Evolutionary conservation across 176 grass and related monocot species (phyloP), one percentile per base, ranked within the genome.

Genomic region (Ensete ventricosum): DNA sequence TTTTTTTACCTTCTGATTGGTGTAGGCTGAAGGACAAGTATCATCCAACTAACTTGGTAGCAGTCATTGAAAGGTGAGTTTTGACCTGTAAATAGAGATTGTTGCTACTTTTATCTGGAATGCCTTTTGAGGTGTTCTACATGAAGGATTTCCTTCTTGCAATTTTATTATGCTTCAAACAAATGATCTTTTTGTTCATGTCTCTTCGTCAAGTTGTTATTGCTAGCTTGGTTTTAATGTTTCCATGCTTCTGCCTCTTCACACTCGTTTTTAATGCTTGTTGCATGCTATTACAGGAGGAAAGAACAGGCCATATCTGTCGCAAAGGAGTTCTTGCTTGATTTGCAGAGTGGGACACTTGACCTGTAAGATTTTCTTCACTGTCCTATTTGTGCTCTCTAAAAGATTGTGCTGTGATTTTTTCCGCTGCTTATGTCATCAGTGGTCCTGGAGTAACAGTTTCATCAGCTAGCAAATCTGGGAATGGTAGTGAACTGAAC

Each of bases 1-100:
- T 71, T 63, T 55, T 49, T 82, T 60, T 84, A 25, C 50, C 75
- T 82, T 54, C 23, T 55, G 14, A n/a, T 63, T 52, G 82, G 43
- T 84, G 53, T 90, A 99, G 96, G 91, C 92, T 99, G 63, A 99
- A 99, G 72, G 83, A 83, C 83, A 83, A 99, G 77, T 99, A 95
- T 81, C 96, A 99, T 76, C 96, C 96, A 11, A 99, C 96, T 69
- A 94, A 99, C 70, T 85, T 99, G 60, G 74, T 89, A 81, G 77
- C 86, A 75, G 96, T 95, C 65, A 92, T 99, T 65, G 88, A 99
- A 84, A 99, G 87, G 96, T 95, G 70, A 77, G 82, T n/a, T 63
- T 82, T 75, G 48, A 57, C 58, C 58, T 65, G 19, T n/a, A 65
- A 13, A 2, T 2, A 65, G 2, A 3, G 10, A 26, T 25, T 65